Evolutionary conservation across 176 grass and related monocot genomes (phyloP).

Genomic region (Ensete ventricosum): DNA sequence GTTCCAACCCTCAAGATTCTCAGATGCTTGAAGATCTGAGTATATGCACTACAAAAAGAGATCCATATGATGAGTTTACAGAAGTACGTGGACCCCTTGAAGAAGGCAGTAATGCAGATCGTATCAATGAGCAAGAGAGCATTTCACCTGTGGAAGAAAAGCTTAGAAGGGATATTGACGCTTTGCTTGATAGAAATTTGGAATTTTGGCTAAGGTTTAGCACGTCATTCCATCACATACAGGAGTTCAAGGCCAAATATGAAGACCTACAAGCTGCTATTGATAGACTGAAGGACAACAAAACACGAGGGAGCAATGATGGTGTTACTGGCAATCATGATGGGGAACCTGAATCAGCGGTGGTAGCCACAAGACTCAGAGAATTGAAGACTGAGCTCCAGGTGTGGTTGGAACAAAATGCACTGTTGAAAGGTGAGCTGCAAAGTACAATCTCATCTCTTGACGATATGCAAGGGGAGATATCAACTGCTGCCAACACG

Average conservation of each 20-base stretch:
- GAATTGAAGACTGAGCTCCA: constrained; percentile 76
- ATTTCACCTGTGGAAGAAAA: constrained; percentile 34
- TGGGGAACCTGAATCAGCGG: neutral
- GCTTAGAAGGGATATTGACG: constrained; percentile 63
- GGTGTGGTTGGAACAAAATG: constrained; percentile 85
- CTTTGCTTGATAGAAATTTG: constrained; percentile 75
- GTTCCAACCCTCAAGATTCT: neutral
- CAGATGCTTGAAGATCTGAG: neutral
- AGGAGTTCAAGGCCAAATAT: constrained; percentile 46
- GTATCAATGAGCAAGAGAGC: constrained; percentile 10
- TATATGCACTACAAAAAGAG: constrained; percentile 5
- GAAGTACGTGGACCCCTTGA: constrained; percentile 22
- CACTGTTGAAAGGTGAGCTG: constrained; percentile 53
- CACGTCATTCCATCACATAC: constrained; percentile 63
- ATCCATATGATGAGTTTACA: constrained; percentile 9
- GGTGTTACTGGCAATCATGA: neutral
- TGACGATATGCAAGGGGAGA: constrained; percentile 65
- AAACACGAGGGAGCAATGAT: neutral
- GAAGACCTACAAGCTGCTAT: constrained; percentile 30
- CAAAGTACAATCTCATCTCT: constrained; percentile 56
- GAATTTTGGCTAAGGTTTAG: constrained; percentile 96
- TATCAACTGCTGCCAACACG: constrained; percentile 27
- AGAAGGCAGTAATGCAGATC: constrained; percentile 24
- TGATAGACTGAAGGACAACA: constrained; percentile 19
- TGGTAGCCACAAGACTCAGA: constrained; percentile 44